Base-by-base conservation (phyloP, 2,329 filamentous ascomycete genomes). In the Botrytis fabae region DNA sequence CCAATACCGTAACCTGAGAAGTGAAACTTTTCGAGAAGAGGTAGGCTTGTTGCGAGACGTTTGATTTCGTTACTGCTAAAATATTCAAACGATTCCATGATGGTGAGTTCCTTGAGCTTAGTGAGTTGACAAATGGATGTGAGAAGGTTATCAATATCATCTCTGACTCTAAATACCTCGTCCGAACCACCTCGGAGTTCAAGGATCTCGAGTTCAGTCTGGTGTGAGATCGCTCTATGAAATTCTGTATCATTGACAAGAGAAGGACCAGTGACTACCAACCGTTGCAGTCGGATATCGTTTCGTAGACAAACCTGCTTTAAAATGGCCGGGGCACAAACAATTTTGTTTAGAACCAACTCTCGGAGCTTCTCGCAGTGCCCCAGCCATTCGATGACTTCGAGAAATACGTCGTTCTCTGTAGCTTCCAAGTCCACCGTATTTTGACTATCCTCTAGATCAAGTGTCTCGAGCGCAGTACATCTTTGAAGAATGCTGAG, bases 1-100 rank as follows among this genome's bases (percentile, higher is more conserved):
- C 85, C 83, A 35, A 87, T 80, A 25, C 86, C 86, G 61, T 85
- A 83, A 14, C 89, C 89, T 61, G 84, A 85, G 66, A 91, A 85
- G 62, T 83, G 85, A 22, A 92, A 80, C 20, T 88, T 85, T 75
- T 90, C 87, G 0, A 92, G 83, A 25, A 83, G 73, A 38, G 42
- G 48, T 10, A 80, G 80, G 16, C 82, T 79, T 2, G 79, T 74
- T 38, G 85, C 83, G 25, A 92, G 82, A 4, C 77, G 77, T 18
- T 82, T 79, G 48, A 91, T 82, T 57, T 91, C 85, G 14, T 82
- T 79, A 12, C 85, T 81, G 0, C 81, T 83, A 73, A 91, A 85
- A 66, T 84, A 84, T 59, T 88, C 85, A 2, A 83, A 85, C 7
- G 88, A 83, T 44, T 85, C 83, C 46, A 85, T 83, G 1, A 90